Evolutionary conservation across 169 alveolate species (phyloP).

Genomic region (Amoebophrya sp.): DNA sequence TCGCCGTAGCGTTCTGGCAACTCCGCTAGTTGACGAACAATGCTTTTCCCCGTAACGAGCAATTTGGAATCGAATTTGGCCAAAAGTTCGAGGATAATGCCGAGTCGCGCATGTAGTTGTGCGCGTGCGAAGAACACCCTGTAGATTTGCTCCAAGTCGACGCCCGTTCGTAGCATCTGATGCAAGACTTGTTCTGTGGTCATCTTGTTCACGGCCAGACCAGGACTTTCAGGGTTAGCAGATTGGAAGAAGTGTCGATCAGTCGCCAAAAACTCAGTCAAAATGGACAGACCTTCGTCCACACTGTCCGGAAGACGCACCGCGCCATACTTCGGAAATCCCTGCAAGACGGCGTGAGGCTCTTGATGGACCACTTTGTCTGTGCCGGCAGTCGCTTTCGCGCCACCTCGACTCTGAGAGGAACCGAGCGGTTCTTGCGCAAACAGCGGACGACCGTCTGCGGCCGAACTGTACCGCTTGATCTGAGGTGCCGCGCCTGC

Average conservation of each 20-base stretch:
- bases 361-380: too few relatives aligned
- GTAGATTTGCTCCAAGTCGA: background rate
- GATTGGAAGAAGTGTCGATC: background rate
- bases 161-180: background rate
- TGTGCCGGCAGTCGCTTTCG: too few relatives aligned
- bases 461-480: too few relatives aligned
- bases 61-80: background rate
- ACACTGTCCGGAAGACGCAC: background rate
- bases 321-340: background rate
- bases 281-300: background rate
- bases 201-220: too few relatives aligned
- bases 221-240: too few relatives aligned
- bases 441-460: too few relatives aligned
- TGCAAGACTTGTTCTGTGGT: background rate
- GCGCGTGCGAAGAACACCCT: background rate
- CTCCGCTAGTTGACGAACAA: background rate
- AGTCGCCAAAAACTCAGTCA: background rate
- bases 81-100: background rate
- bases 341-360: background rate
- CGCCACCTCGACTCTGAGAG: too few relatives aligned
- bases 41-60: background rate
- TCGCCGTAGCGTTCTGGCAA: conserved; percentile 5
- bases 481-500: too few relatives aligned
- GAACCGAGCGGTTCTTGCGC: too few relatives aligned
- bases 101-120: background rate